Conservation (phyloP, 306 rosid species). For the Pachyrhizus erosus region DNA sequence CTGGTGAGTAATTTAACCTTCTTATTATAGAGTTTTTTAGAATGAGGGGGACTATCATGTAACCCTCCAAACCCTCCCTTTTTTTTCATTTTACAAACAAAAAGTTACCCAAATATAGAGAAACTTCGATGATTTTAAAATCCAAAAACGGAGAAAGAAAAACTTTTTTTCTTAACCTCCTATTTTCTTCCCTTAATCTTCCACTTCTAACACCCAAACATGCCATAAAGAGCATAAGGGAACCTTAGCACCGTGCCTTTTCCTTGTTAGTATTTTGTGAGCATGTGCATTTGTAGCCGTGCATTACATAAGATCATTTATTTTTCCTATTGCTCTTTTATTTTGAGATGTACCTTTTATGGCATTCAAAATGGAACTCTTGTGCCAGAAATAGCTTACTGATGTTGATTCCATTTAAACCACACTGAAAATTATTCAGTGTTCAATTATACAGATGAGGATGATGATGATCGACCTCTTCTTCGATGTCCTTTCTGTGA, state of each 20-base stretch:
- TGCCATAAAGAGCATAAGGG: not conserved
- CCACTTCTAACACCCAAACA: not conserved
- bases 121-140: not conserved
- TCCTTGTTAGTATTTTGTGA: slow-evolving; percentile 21
- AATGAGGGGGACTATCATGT: not conserved
- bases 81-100: not conserved
- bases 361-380: slow-evolving; percentile 24
- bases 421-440: slow-evolving; percentile 46
- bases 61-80: not conserved
- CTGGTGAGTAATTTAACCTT: too few species aligned
- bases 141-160: not conserved
- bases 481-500: slow-evolving; percentile 75
- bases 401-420: slow-evolving; percentile 26
- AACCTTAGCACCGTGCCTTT: not conserved
- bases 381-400: slow-evolving; percentile 24
- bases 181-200: not conserved
- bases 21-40: not conserved
- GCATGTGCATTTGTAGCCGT: not conserved
- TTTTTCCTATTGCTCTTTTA: slow-evolving; percentile 21
- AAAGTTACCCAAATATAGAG: not conserved
- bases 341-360: slow-evolving; percentile 40
- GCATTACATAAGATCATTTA: not conserved
- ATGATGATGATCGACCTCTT: slow-evolving; percentile 58
- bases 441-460: slow-evolving; percentile 60
- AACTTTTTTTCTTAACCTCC: slow-evolving; percentile 10